phyloP scores from a whole-genome alignment of 1,284 basidiomycete species.

The Leccinum solheimii region DNA sequence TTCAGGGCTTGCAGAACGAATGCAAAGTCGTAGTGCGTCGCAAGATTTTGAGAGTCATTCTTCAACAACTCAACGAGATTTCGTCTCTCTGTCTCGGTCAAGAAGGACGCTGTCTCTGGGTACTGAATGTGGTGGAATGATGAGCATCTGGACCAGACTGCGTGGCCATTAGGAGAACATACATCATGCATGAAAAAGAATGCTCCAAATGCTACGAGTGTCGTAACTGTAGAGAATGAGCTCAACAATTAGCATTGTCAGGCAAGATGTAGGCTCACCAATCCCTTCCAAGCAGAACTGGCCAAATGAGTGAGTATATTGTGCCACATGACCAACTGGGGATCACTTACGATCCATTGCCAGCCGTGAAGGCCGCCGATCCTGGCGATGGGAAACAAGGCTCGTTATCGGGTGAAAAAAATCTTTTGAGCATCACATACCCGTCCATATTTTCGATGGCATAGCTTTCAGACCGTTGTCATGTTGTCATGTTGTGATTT shows the following conservation, averaged over 20 bases:
- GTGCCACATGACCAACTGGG: background rate
- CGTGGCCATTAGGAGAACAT: constrained; percentile 10
- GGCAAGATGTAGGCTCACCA: constrained; percentile 12
- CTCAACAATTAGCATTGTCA: background rate
- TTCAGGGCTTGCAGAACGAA: constrained; percentile 43
- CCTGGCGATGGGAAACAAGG: constrained; percentile 17
- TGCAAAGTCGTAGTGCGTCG: constrained; percentile 36
- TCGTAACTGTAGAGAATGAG: constrained; percentile 29
- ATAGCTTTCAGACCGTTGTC: constrained; percentile 23
- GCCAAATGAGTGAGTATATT: constrained; percentile 6
- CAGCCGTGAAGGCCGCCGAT: constrained; percentile 43
- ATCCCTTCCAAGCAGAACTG: constrained; percentile 39
- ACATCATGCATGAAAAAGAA: constrained; percentile 50
- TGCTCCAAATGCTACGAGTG: constrained; percentile 38
- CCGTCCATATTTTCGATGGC: constrained; percentile 40
- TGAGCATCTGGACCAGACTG: constrained; percentile 1
- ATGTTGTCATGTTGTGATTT: background rate
- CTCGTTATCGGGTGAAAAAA: background rate
- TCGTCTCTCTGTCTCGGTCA: constrained; percentile 40
- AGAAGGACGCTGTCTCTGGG: constrained; percentile 48
- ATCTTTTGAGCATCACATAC: constrained; percentile 22
- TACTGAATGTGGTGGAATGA: constrained; percentile 33
- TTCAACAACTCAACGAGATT: constrained; percentile 40
- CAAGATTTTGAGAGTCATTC: constrained; percentile 39
- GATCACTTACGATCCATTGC: constrained; percentile 50